Percentiles rank a stretch among this genome's conserved stretches.
phyloP scores from a whole-genome alignment of 2,329 filamentous ascomycete species.

The Penicillium aurantiogriseum region DNA sequence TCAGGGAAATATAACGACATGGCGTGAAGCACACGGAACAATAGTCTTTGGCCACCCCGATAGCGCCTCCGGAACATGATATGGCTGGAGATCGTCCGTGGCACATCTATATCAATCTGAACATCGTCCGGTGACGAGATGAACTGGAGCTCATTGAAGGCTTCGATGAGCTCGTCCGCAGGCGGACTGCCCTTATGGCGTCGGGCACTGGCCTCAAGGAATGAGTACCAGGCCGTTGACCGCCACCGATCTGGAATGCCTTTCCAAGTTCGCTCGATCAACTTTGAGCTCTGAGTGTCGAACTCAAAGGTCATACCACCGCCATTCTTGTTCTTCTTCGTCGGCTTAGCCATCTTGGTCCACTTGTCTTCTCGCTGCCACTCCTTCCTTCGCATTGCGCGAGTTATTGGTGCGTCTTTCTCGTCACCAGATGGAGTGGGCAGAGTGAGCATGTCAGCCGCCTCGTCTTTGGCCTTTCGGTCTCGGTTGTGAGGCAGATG shows the following conservation, averaged over 20 bases:
- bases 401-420: slow-evolving; percentile 48
- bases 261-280: slow-evolving; percentile 93
- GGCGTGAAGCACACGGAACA: slow-evolving; percentile 90
- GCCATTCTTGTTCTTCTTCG: slow-evolving; percentile 47
- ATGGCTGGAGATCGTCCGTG: slow-evolving; percentile 88
- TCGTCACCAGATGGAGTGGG: slow-evolving; percentile 52
- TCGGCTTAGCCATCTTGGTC: slow-evolving; percentile 62
- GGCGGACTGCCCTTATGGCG: slow-evolving; percentile 60
- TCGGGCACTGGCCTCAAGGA: slow-evolving; percentile 74
- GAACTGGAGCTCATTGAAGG: slow-evolving; percentile 71
- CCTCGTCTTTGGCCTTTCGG: slow-evolving; percentile 57
- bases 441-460: slow-evolving; percentile 63
- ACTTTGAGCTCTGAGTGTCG: slow-evolving; percentile 75
- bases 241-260: slow-evolving; percentile 97
- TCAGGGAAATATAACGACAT: slow-evolving; percentile 87
- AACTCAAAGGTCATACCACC: slow-evolving; percentile 72
- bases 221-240: slow-evolving; percentile 89
- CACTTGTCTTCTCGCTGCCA: slow-evolving; percentile 64
- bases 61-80: slow-evolving; percentile 96
- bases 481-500: slow-evolving; percentile 54
- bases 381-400: slow-evolving; percentile 57
- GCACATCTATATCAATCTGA: slow-evolving; percentile 96
- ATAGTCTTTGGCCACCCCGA: slow-evolving; percentile 81
- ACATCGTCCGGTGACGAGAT: slow-evolving; percentile 82
- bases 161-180: slow-evolving; percentile 69